phyloP scores from a whole-genome alignment of 129 eudicot genomes.

The Ambrosia trifida region DNA sequence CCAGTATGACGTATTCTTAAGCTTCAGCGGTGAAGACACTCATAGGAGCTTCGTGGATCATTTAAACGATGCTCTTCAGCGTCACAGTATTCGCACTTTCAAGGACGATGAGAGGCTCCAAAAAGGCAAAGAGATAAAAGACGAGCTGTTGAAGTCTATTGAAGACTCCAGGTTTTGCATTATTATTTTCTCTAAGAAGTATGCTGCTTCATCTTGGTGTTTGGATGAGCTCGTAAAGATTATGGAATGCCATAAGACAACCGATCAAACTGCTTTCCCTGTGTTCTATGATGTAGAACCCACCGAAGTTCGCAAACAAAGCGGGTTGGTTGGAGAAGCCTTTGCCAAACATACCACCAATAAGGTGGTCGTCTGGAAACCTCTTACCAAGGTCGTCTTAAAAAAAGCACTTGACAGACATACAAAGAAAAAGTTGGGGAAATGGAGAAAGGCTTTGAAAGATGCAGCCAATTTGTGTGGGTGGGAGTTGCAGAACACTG shows the following conservation, averaged over 20 bases:
- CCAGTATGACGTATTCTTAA: background rate
- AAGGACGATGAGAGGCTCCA: background rate
- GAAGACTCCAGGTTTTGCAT: background rate
- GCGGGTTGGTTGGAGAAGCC: background rate
- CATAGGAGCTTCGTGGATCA: background rate
- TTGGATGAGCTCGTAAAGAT: background rate
- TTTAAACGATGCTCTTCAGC: background rate
- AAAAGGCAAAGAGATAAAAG: background rate
- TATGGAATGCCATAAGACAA: background rate
- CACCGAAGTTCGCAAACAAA: background rate
- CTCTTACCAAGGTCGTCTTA: too few species aligned
- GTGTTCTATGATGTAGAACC: conserved; percentile 7
- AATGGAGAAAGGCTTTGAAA: background rate
- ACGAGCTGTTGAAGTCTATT: background rate
- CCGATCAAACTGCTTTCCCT: background rate
- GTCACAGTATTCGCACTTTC: background rate
- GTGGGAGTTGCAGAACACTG: conserved; percentile 4
- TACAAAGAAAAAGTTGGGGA: background rate
- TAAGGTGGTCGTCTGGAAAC: too few species aligned
- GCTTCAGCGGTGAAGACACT: background rate
- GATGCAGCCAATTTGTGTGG: background rate
- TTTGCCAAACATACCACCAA: background rate
- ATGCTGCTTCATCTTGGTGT: background rate
- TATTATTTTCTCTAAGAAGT: background rate
- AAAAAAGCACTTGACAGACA: background rate